Percentiles rank a stretch among this genome's conserved stretches.
Evolutionary conservation across 139 green algal genomes (phyloP).

Genomic region (Picochlorum sp.): DNA sequence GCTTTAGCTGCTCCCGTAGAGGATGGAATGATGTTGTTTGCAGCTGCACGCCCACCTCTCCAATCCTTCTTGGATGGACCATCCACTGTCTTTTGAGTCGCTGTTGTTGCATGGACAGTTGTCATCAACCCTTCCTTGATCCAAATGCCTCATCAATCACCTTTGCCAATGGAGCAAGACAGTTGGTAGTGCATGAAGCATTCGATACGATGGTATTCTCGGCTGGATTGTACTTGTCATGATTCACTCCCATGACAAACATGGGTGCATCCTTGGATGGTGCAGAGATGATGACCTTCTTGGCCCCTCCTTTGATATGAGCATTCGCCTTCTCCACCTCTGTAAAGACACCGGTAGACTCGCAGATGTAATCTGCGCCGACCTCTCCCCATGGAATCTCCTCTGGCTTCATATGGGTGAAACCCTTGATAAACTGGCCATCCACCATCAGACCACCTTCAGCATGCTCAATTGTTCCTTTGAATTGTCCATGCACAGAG

Average conservation of each 20-base stretch:
- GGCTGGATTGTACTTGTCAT: constrained; percentile 70
- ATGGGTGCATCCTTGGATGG: constrained; percentile 86
- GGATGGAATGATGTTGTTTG: constrained; percentile 95
- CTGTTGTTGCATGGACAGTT: constrained; percentile 87
- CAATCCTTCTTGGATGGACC: constrained; percentile 95
- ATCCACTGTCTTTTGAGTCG: constrained; percentile 96
- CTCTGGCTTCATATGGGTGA: constrained; percentile 63
- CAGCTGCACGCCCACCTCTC: constrained; percentile 82
- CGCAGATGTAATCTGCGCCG: constrained; percentile 78
- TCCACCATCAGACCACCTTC: constrained; percentile 55
- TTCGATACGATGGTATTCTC: constrained; percentile 78
- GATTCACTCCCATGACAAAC: constrained; percentile 94
- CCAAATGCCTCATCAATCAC: constrained; percentile 78
- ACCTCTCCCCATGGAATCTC: constrained; percentile 73
- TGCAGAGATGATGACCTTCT: constrained; percentile 94
- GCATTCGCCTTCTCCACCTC: constrained; percentile 63
- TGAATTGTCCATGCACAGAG: constrained; percentile 64
- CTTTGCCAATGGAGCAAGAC: constrained; percentile 90
- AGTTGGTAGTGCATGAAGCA: constrained; percentile 96
- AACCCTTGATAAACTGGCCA: constrained; percentile 60
- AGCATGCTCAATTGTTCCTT: constrained; percentile 35
- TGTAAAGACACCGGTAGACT: constrained; percentile 93
- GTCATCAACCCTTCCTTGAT: constrained; percentile 56
- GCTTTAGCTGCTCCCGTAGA: constrained; percentile 95
- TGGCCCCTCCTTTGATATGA: constrained; percentile 80